Evolutionary conservation across 768 basidiomycete genomes (phyloP).

Genomic region (Lentinus brumalis): DNA sequence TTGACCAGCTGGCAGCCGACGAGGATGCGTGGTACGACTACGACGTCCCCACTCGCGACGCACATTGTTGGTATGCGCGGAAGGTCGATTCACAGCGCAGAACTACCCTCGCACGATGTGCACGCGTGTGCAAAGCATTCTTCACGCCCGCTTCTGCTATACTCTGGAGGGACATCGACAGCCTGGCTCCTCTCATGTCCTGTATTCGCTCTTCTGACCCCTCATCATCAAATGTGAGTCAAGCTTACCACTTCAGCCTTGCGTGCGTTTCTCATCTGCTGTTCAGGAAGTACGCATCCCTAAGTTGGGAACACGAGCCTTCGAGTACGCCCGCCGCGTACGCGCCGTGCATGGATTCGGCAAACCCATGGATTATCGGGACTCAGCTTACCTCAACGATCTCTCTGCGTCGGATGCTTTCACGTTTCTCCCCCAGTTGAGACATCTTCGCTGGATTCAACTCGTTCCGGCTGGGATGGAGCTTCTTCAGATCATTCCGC

Average conservation of each 20-base stretch:
- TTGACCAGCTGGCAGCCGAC: slow-evolving; percentile 3
- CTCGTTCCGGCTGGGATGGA: neutral
- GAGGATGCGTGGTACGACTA: slow-evolving; percentile 16
- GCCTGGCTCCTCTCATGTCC: neutral
- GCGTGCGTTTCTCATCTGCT: neutral
- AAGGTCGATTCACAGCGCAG: neutral
- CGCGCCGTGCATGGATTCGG: slow-evolving; percentile 7
- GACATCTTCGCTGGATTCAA: slow-evolving; percentile 9
- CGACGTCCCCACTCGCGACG: slow-evolving; percentile 3
- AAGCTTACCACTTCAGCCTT: neutral
- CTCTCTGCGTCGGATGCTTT: neutral
- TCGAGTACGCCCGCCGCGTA: slow-evolving; percentile 7
- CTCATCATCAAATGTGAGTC: neutral
- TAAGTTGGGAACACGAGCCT: neutral
- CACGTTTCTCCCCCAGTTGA: slow-evolving; percentile 1
- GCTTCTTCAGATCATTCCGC: neutral
- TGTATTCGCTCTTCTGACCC: neutral
- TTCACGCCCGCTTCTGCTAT: slow-evolving; percentile 10
- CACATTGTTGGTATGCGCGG: slow-evolving; percentile 5
- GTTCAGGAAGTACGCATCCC: neutral
- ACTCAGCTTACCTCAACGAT: neutral
- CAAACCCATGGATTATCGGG: neutral
- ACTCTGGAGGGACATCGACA: slow-evolving; percentile 15
- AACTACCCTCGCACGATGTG: slow-evolving; percentile 9
- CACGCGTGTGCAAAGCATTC: slow-evolving; percentile 11